phyloP scores from a whole-genome alignment of 371 early-diverging fungal genomes.

The Syncephalis fuscata region DNA sequence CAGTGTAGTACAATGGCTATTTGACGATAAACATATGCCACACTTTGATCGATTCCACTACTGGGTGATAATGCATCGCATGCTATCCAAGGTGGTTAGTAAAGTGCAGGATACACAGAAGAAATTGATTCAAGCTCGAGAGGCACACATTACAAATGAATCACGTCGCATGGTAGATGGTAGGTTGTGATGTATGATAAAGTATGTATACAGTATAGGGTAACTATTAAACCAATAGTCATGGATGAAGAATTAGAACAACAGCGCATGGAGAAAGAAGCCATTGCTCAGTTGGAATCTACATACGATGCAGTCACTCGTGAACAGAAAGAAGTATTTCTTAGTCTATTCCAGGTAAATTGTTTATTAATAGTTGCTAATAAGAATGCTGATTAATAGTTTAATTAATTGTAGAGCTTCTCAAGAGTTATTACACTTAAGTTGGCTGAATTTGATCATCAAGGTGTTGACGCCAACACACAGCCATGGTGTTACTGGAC shows the following conservation, averaged over 20 bases:
- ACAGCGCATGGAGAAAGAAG: conserved; percentile 17
- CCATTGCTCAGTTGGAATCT: conserved; percentile 35
- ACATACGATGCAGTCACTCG: conserved; percentile 42
- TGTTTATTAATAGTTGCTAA: too few species aligned
- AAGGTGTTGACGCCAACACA: too few species aligned
- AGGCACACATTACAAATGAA: conserved; percentile 8
- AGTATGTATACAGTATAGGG: too few species aligned
- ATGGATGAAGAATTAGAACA: conserved; percentile 16
- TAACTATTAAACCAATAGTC: too few species aligned
- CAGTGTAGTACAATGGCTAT: conserved; percentile 60
- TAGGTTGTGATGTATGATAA: neutral
- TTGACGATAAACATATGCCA: conserved; percentile 33
- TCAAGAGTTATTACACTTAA: too few species aligned
- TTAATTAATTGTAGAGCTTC: too few species aligned
- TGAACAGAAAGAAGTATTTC: conserved; percentile 71
- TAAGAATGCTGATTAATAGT: too few species aligned
- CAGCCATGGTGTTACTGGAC: too few species aligned
- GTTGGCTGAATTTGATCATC: too few species aligned
- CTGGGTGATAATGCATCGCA: neutral
- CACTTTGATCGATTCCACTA: neutral
- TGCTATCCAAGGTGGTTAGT: conserved; percentile 21
- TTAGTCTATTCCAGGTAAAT: conserved; percentile 35
- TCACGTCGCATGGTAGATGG: neutral
- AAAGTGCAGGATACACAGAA: conserved; percentile 62
- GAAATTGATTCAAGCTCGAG: conserved; percentile 49